Base-by-base conservation (phyloP, 2,329 filamentous ascomycete genomes). In the Arthroderma sp. region DNA sequence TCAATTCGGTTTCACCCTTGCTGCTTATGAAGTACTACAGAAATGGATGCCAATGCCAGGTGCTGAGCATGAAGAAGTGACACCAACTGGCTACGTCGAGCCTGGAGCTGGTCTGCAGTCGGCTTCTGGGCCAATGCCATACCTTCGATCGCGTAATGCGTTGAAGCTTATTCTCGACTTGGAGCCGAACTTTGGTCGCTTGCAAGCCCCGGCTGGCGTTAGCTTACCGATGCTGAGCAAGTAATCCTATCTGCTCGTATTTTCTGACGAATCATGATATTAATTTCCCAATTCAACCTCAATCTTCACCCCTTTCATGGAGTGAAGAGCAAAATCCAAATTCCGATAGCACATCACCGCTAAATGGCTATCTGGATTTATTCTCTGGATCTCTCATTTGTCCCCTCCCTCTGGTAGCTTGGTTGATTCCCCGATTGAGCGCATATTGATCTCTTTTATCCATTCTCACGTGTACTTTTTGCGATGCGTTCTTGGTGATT, bases 1-100 rank as follows among this genome's bases (percentile, higher is more conserved):
- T 15, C 93, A 98, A 70, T 98, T 98, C 71, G 93, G 93, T 63
- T 97, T 97, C 78, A 98, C 93, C 0, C 83, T 98, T 23, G 93
- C 93, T 2, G 87, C 88, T 44, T 98, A 97, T 73, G 93, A 98
- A 73, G 80, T 98, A 38, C 77, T 98, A 54, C 90, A 96, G 75
- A 87, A 78, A 60, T 56, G 84, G 44, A 74, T 97, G 47, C 93
- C 93, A 4, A 83, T 87, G 77, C 89, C 90, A 1, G 88, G 88
- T 28, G 63, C 68, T 56, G 76, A 75, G 43, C 73, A 78, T 60
- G 70, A 73, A 28, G 78, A 81, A 44, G 73, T 79, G 57, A 75
- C 79, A 4, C 75, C 80, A 57, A 77, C 76, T 17, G 84, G 85
- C 51, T 79, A 83, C 38, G 72, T 81, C 17, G 84, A 87, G 64